Evolutionary conservation across 2,329 filamentous ascomycete species (phyloP), one percentile per base, ranked within the genome.

Genomic region (Colletotrichum falcatum): DNA sequence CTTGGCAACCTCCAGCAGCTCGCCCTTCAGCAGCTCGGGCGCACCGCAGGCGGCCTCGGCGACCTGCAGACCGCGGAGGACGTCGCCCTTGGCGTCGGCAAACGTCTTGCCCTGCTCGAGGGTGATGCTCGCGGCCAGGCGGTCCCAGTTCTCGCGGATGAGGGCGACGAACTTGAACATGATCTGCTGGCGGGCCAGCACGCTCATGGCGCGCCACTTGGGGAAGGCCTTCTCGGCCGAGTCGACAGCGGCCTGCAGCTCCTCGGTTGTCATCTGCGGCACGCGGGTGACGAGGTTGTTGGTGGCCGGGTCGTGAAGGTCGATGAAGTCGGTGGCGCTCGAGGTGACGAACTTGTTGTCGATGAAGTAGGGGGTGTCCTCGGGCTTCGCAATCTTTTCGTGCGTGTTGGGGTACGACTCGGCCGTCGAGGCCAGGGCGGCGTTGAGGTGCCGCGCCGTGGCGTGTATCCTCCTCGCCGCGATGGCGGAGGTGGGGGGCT

Each of bases 21-120:
- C 93, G 48, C 93, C 93, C 80, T 93, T 94, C 81, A 96, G 86
- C 79, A 95, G 89, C 75, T 94, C 93, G 0, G 93, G 92, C 65
- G 94, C 94, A 59, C 87, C 92, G 78, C 93, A 93, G 28, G 93
- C 91, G 8, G 92, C 92, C 85, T 96, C 93, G 3, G 94, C 94
- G 33, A 96, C 93, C 85, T 96, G 93, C 70, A 96, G 85, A 56
- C 93, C 93, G 75, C 93, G 88, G 61, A 95, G 87, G 28, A 96
- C 93, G 79, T 96, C 93, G 54, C 93, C 93, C 81, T 87, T 91
- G 44, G 93, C 93, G 80, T 96, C 93, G 63, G 91, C 91, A 80
- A 95, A 91, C 0, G 93, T 96, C 88, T 96, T 96, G 80, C 93
- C 93, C 85, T 96, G 93, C 84, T 96, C 93, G 66, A 95, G 86